Evolutionary conservation across 2,329 filamentous ascomycete species (phyloP).

Genomic region (Botryotinia calthae): DNA sequence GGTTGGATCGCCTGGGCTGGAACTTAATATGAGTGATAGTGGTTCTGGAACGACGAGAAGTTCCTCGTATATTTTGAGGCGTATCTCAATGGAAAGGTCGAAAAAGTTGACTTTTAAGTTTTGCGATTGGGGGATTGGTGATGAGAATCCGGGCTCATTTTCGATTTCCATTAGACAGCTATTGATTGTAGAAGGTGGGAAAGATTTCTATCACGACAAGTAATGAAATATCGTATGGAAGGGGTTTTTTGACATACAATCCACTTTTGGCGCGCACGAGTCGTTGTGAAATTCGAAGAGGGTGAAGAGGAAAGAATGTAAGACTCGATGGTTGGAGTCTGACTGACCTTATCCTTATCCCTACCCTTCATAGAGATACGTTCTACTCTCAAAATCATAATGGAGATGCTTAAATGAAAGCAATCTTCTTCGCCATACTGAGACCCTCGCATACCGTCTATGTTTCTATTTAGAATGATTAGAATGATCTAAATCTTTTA

Average conservation of each 20-base stretch:
- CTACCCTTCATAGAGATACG: no score
- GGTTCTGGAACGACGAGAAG: background rate
- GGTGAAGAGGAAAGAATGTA: background rate
- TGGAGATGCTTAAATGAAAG: background rate
- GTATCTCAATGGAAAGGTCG: background rate
- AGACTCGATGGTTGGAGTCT: background rate
- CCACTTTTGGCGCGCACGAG: background rate
- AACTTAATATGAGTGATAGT: no score
- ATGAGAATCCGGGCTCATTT: background rate
- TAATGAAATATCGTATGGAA: background rate
- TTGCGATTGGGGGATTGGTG: background rate
- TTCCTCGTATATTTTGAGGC: background rate
- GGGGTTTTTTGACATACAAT: background rate
- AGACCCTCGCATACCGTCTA: no score
- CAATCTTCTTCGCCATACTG: background rate
- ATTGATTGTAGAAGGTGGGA: background rate
- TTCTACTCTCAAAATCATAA: no score
- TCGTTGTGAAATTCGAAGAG: background rate
- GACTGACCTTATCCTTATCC: background rate
- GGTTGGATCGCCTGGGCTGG: background rate
- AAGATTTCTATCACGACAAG: background rate
- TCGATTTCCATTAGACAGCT: background rate
- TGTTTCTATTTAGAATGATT: no score
- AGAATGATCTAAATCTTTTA: no score
- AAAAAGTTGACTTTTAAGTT: background rate